Evolutionary conservation across 345 rosid species (phyloP), one percentile per base, ranked within the genome.

Genomic region (Citrus mangshanensis): DNA sequence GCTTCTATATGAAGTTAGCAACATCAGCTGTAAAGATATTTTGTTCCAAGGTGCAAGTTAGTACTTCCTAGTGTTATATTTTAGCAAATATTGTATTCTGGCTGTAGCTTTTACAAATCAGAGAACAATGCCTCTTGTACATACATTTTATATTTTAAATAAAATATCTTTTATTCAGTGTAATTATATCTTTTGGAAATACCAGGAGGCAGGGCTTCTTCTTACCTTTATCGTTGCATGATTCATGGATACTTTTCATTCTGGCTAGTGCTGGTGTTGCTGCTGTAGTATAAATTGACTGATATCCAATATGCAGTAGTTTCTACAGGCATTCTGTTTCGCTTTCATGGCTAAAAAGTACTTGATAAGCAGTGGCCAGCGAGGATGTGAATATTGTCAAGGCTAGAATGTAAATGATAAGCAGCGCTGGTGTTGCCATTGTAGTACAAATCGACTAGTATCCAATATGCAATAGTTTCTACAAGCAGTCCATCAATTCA

Each of bases 61-160:
- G 89, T 80, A 81, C 81, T 85, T 78, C 79, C 78, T 86, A 88
- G 86, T 58, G 70, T 86, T 83, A 81, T 77, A 75, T 78, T 81
- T 81, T 87, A 86, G 92, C 89, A 82, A 83, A 86, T 74, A 69
- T 72, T 83, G 86, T 85, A 88, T 84, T 83, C 80, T 85, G 84
- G 84, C 83, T 86, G 88, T 85, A 89, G 88, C 86, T 86, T 81
- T 79, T 87, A 85, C 85, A 82, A 84, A 85, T 84, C 88, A 87
- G 86, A 87, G 87, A 81, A 86, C 86, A 82, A 82, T 83, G 86
- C 85, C 86, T 85, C 91, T 75, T 96, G 98, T 96, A 94, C 87
- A 96, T 91, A 89, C 91, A 86, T 88, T 89, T 87, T 80, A 78
- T 82, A 79, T 90, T 85, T 84, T 84, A 72, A 87, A 93, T 92